Evolutionary conservation across 1,139 yeast genomes (phyloP).

Genomic region (Schwanniomyces etchellsii): DNA sequence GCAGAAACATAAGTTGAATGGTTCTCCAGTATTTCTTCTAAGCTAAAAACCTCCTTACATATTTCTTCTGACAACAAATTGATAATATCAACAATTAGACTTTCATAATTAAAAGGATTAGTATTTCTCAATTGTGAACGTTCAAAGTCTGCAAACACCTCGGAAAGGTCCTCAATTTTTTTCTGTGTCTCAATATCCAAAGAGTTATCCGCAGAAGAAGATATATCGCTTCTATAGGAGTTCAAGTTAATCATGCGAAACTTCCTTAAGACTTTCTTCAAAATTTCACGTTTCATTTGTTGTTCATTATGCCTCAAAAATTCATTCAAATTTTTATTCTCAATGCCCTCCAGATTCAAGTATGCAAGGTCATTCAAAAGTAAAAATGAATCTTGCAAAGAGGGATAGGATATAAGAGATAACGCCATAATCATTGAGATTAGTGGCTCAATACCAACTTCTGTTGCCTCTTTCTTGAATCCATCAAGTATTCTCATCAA

Average conservation of each 20-base stretch:
- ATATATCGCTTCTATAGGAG: conserved; percentile 7
- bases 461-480: conserved; percentile 10
- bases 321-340: conserved; percentile 12
- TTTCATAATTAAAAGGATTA: conserved; percentile 23
- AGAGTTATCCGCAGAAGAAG: conserved; percentile 12
- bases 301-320: conserved; percentile 9
- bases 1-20: conserved; percentile 27
- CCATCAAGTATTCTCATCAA: conserved; percentile 17
- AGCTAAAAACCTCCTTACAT: conserved; percentile 19
- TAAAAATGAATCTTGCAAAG: conserved; percentile 25
- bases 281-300: conserved; percentile 1
- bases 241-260: conserved; percentile 7
- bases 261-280: conserved; percentile 1
- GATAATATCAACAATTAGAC: conserved; percentile 20
- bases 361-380: conserved; percentile 31
- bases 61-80: conserved; percentile 28
- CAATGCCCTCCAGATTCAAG: conserved; percentile 12
- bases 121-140: conserved; percentile 20
- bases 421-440: conserved; percentile 26
- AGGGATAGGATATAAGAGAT: conserved; percentile 29
- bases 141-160: conserved; percentile 22
- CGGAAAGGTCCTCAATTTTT: conserved; percentile 16
- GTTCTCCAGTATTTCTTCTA: conserved; percentile 32
- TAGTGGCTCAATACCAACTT: conserved; percentile 7
- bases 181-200: conserved; percentile 18